phyloP scores from a whole-genome alignment of 2,329 filamentous ascomycete species.

The Alternaria triticimaculans region DNA sequence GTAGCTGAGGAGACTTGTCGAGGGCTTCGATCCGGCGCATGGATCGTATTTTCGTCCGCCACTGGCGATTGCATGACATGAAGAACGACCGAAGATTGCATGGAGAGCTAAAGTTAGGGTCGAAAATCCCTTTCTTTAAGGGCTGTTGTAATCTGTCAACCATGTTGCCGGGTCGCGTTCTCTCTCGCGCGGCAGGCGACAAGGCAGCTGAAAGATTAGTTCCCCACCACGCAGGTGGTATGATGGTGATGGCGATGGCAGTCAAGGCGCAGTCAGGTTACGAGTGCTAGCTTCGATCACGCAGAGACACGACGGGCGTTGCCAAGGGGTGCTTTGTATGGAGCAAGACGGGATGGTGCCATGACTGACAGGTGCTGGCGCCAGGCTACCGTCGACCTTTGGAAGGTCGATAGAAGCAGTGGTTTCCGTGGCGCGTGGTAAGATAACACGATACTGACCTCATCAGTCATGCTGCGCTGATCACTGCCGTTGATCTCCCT shows the following conservation, averaged over 20 bases:
- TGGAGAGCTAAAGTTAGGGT: neutral
- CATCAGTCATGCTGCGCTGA: slow-evolving; percentile 2
- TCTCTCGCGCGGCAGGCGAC: slow-evolving; percentile 26
- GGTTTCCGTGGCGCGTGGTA: neutral
- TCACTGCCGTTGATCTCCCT: slow-evolving; percentile 12
- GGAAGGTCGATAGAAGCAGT: slow-evolving; percentile 5
- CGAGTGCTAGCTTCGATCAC: neutral
- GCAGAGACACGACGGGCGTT: slow-evolving; percentile 10
- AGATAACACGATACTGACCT: slow-evolving; percentile 1
- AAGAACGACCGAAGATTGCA: slow-evolving; percentile 1
- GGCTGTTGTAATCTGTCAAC: neutral
- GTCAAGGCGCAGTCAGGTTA: neutral
- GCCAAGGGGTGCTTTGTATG: slow-evolving; percentile 5
- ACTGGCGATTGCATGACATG: neutral
- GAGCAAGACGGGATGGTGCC: neutral
- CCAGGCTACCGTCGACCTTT: slow-evolving; percentile 5
- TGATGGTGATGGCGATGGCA: neutral
- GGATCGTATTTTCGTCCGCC: slow-evolving; percentile 3
- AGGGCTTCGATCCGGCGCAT: slow-evolving; percentile 2
- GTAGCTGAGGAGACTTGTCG: slow-evolving; percentile 6
- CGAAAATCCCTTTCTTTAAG: neutral
- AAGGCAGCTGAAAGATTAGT: slow-evolving; percentile 8
- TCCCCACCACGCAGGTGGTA: neutral
- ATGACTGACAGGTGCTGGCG: slow-evolving; percentile 9
- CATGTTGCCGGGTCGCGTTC: slow-evolving; percentile 19